Evolutionary conservation across 208 protist species (phyloP), one percentile per base, ranked within the genome.

Genomic region (Porcisia hertigi): DNA sequence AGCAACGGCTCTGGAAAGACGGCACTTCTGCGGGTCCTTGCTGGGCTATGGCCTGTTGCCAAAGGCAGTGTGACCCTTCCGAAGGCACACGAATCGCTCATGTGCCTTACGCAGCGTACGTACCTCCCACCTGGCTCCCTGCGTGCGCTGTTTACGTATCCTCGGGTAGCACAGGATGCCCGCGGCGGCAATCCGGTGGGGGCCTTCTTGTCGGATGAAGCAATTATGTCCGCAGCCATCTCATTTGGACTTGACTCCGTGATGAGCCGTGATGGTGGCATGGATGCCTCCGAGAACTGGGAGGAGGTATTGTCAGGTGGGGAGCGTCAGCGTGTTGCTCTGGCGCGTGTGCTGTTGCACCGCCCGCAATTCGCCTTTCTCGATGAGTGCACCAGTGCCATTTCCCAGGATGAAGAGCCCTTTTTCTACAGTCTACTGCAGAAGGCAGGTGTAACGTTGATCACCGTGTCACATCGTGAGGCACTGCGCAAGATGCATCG

Each of bases 1-100:
- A 87, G 82, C 73, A 98, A 98, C 82, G 93, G 94, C n/a, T 88
- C 91, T 1, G 94, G 94, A 11, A 98, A 98, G 82, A 94, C 93
- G 23, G 85, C 94, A 12, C 75, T 98, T 43, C 65, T 96, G 43
- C 86, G 92, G 23, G 71, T 86, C 7, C 71, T 98, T 58, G 78
- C 81, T 52, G 85, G 88, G 18, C 69, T 98, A 54, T 97, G 93
- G 92, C 89, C 89, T n/a, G 77, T 87, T 23, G 71, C 76, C 8
- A 72, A 74, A n/a, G 94, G 94, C 25, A 84, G 59, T 5, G 75
- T 97, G 3, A 73, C 80, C 20, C 75, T 81, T 16, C 92, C 91
- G 3, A 30, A 66, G 0, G 11, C 73, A 3, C 45, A 62, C 0
- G 81, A 86, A 1, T 52, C 86, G 0, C 41, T 97, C 30, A 82